phyloP scores from a whole-genome alignment of 2,329 filamentous ascomycete species.

The Alternaria sp. region DNA sequence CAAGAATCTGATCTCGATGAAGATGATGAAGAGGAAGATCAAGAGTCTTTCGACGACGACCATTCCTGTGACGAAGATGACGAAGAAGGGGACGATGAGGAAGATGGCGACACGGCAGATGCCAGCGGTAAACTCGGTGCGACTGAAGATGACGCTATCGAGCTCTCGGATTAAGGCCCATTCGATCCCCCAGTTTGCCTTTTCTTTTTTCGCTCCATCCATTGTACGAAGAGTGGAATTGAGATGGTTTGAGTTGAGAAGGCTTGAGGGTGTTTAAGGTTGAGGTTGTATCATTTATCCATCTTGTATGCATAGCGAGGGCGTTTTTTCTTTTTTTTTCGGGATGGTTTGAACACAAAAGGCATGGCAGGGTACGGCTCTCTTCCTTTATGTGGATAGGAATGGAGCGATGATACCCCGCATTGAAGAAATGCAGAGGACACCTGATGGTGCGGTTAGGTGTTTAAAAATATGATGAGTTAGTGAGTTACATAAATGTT shows the following conservation, averaged over 20 bases:
- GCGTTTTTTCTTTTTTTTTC: not conserved
- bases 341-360: not conserved
- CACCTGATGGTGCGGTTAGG: not conserved
- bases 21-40: constrained; percentile 13
- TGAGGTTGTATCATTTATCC: not conserved
- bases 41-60: constrained; percentile 16
- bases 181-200: not conserved
- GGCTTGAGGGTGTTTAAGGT: not conserved
- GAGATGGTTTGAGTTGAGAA: not conserved
- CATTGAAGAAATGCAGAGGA: not conserved
- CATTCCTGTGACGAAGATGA: constrained; percentile 19
- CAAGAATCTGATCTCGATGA: constrained; percentile 8
- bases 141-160: constrained; percentile 48
- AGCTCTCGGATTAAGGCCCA: constrained; percentile 41
- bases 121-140: constrained; percentile 23
- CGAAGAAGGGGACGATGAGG: constrained; percentile 23
- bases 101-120: constrained; percentile 9
- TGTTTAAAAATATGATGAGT: too few species aligned
- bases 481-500: too few species aligned
- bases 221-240: too few species aligned
- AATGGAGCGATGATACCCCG: not conserved
- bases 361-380: not conserved
- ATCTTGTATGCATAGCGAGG: constrained; percentile 7
- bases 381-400: not conserved
- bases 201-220: too few species aligned